These are phyloP conservation scores for Aspergillus pseudonomiae DNA, from an alignment of 2,329 filamentous ascomycete genomes.

Conservation along the genomic window DNA sequence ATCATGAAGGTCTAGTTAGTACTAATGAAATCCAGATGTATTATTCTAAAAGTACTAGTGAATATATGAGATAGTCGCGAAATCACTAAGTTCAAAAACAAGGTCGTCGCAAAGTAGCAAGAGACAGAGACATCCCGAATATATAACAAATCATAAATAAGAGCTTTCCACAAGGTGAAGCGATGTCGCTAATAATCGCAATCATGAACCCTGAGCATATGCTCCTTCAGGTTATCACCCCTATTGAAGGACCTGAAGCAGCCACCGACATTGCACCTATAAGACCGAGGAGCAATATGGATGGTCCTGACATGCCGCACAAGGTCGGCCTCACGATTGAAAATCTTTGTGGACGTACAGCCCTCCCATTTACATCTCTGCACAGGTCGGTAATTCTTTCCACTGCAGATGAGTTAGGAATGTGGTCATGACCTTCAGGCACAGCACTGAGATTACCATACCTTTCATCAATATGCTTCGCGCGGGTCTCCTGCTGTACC, in stretches of 20 bases:
- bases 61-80: too few species aligned
- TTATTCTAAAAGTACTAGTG: too few species aligned
- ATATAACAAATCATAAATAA: background rate
- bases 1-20: too few species aligned
- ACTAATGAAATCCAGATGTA: too few species aligned
- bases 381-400: background rate
- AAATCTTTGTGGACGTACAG: background rate
- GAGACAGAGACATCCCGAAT: background rate
- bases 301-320: slow-evolving; percentile 1
- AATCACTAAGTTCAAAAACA: too few species aligned
- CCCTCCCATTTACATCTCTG: slow-evolving; percentile 11
- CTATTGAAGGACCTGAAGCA: slow-evolving; percentile 4
- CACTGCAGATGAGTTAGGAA: background rate
- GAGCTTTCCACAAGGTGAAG: background rate
- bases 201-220: background rate
- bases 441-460: too few species aligned
- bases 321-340: slow-evolving; percentile 1
- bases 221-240: background rate
- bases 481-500: too few species aligned
- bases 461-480: too few species aligned
- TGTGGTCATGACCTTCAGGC: too few species aligned
- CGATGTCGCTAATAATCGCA: background rate
- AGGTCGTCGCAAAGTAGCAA: background rate
- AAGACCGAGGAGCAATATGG: slow-evolving; percentile 4
- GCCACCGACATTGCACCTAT: background rate